Conservation (phyloP, 148 eudicot species). For the Rhododendron griersonianum region DNA sequence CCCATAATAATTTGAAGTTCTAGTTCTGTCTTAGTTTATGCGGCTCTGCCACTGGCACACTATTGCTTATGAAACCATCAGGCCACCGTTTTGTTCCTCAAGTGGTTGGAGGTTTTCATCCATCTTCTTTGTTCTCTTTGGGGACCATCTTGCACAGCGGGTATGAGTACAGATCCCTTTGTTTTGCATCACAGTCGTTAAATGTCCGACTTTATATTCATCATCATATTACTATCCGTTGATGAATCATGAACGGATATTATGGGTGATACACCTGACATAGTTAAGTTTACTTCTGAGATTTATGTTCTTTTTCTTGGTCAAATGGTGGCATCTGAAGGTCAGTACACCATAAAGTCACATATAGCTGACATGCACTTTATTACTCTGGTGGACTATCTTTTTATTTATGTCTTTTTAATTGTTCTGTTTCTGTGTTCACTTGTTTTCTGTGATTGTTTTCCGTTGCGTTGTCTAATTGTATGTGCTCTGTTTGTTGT, state of each 20-base stretch:
- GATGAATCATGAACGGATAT: not conserved
- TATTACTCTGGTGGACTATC: not conserved
- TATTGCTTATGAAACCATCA: not conserved
- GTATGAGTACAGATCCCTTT: not conserved
- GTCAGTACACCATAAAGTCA: not conserved
- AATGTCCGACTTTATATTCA: not conserved
- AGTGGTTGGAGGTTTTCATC: not conserved
- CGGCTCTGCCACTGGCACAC: not conserved
- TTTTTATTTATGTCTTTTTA: not conserved
- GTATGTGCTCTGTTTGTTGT: not conserved
- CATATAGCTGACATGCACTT: not conserved
- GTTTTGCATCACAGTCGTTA: not conserved
- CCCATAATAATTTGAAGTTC: not conserved
- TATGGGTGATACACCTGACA: not conserved
- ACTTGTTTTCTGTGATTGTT: not conserved
- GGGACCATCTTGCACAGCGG: not conserved
- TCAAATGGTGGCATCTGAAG: not conserved
- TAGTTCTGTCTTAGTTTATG: not conserved
- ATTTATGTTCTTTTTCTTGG: not conserved
- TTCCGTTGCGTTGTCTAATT: slow-evolving; percentile 12
- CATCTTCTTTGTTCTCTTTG: not conserved
- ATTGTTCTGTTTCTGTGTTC: not conserved
- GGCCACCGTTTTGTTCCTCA: not conserved
- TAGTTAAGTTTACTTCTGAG: not conserved
- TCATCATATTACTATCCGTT: not conserved